Conservation (phyloP, 108 stramenopile genomes). For the Schizochytrium sp. region DNA sequence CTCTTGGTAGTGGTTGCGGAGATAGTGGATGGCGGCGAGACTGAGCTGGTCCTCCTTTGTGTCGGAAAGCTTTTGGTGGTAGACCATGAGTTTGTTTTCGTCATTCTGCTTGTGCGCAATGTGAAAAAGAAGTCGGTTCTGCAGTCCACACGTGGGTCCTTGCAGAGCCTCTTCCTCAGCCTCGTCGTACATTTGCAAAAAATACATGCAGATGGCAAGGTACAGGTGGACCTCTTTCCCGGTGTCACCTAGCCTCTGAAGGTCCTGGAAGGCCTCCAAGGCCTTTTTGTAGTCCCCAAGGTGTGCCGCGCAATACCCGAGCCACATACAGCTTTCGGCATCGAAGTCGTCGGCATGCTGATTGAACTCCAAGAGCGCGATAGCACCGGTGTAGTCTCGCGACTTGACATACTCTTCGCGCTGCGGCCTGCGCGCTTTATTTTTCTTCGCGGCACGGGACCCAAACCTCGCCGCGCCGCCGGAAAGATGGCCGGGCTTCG, state of each 20-base stretch:
- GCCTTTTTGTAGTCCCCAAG: conserved; percentile 63
- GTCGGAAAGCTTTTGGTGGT: conserved; percentile 61
- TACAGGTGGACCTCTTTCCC: conserved; percentile 47
- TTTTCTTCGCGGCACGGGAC: background rate
- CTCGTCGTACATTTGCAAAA: conserved; percentile 39
- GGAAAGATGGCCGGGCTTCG: background rate
- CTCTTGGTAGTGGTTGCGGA: conserved; percentile 65
- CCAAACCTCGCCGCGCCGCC: background rate
- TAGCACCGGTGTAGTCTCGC: conserved; percentile 67
- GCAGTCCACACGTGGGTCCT: conserved; percentile 46
- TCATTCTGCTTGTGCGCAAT: conserved; percentile 54
- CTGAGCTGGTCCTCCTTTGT: conserved; percentile 67
- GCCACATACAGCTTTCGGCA: conserved; percentile 51
- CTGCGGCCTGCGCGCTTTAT: conserved; percentile 38
- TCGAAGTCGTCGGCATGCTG: conserved; percentile 44
- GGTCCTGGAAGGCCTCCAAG: conserved; percentile 44
- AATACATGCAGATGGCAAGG: conserved; percentile 44
- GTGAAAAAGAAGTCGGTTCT: conserved; percentile 65
- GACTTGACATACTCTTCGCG: conserved; percentile 46
- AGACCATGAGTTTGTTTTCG: conserved; percentile 61
- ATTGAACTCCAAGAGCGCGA: conserved; percentile 67
- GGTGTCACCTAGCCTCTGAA: background rate
- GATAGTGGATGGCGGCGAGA: conserved; percentile 68
- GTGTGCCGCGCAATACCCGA: conserved; percentile 62
- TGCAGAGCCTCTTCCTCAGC: conserved; percentile 37